Evolutionary conservation across 202 grass and related monocot genomes (phyloP).

Genomic region (Brachypodium distachyon): DNA sequence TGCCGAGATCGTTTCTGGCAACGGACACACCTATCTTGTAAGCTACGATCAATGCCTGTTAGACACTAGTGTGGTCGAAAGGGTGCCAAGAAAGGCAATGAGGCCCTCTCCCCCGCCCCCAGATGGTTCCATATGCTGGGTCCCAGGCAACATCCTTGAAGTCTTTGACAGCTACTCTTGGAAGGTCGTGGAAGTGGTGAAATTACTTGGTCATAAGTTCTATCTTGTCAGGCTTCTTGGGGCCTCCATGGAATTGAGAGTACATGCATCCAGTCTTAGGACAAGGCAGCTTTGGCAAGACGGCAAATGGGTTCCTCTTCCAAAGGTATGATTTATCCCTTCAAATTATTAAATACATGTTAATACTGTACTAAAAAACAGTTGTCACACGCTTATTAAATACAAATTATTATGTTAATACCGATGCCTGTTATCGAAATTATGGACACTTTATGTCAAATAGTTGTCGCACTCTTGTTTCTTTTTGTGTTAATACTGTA

Average conservation of each 20-base stretch:
- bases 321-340: slow-evolving; percentile 49
- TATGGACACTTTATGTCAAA: not conserved
- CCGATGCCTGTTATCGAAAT: not conserved
- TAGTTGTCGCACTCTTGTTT: not conserved
- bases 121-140: slow-evolving; percentile 26
- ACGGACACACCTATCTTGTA: slow-evolving; percentile 67
- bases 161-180: slow-evolving; percentile 71
- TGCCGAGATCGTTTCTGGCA: slow-evolving; percentile 66
- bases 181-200: slow-evolving; percentile 55
- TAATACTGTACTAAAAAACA: no score
- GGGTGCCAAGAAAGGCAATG: slow-evolving; percentile 54
- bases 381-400: no score
- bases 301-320: slow-evolving; percentile 48
- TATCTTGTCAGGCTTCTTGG: slow-evolving; percentile 51
- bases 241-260: slow-evolving; percentile 35
- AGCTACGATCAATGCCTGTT: slow-evolving; percentile 26
- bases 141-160: slow-evolving; percentile 52
- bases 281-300: slow-evolving; percentile 54
- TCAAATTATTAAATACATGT: not conserved
- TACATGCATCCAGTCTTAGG: slow-evolving; percentile 37
- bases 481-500: not conserved
- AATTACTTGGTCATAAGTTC: slow-evolving; percentile 29
- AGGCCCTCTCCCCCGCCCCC: slow-evolving; percentile 40
- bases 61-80: slow-evolving; percentile 32
- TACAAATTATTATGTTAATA: not conserved